phyloP scores from a whole-genome alignment of 2,329 filamentous ascomycete genomes.

The Calonectria pseudoreteaudii region DNA sequence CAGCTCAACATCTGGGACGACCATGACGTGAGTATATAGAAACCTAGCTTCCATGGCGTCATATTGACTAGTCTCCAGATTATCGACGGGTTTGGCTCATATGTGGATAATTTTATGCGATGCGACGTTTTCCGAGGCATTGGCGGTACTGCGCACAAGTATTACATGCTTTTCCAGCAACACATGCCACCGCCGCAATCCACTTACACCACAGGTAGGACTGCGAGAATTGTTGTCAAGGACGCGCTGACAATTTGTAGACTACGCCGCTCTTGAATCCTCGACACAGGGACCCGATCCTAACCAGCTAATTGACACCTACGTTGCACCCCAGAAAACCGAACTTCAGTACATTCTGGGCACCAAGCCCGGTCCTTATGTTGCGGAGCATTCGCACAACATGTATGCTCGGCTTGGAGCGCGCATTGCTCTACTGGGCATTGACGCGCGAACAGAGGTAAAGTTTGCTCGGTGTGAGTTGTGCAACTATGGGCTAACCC shows the following conservation, averaged over 20 bases:
- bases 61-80: conserved; percentile 69
- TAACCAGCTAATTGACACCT: conserved; percentile 79
- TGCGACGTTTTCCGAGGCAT: conserved; percentile 93
- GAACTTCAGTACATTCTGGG: conserved; percentile 86
- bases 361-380: conserved; percentile 84
- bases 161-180: conserved; percentile 98
- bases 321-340: conserved; percentile 66
- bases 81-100: conserved; percentile 93
- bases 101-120: conserved; percentile 92
- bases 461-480: conserved; percentile 43
- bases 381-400: conserved; percentile 87
- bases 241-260: conserved; percentile 32
- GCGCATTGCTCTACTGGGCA: conserved; percentile 84
- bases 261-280: conserved; percentile 39
- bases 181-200: conserved; percentile 86
- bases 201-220: conserved; percentile 73
- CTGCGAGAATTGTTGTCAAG: not conserved
- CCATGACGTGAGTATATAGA: conserved; percentile 74
- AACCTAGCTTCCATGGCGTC: not conserved
- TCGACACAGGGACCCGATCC: conserved; percentile 71
- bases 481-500: conserved; percentile 54
- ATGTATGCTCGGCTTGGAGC: conserved; percentile 87
- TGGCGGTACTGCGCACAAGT: conserved; percentile 94
- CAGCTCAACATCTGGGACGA: conserved; percentile 99
- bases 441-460: conserved; percentile 92